A percentile compares a stretch with the other conserved stretches of the same genome.
These are phyloP conservation scores for Neurospora sp. DNA, from an alignment of 495 filamentous ascomycete species.

Conservation along the genomic window DNA sequence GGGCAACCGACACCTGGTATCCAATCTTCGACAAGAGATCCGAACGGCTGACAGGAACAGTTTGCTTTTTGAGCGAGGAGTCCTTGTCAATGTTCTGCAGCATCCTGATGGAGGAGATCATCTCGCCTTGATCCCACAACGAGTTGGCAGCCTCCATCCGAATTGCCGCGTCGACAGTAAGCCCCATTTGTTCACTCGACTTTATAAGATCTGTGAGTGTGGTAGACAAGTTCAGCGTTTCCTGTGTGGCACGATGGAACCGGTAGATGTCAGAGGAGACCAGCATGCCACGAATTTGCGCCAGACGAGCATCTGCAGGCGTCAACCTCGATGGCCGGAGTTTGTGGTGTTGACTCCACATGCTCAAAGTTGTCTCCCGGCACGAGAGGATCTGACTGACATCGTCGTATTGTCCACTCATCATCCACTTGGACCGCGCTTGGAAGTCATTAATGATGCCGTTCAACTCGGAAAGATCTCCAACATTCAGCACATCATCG, in stretches of 20 bases:
- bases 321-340: conserved; percentile 51
- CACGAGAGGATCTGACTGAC: conserved; percentile 71
- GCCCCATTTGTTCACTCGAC: conserved; percentile 52
- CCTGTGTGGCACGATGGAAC: conserved; percentile 69
- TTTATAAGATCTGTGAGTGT: conserved; percentile 64
- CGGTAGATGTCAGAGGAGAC: conserved; percentile 63
- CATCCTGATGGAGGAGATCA: conserved; percentile 81
- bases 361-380: conserved; percentile 71
- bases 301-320: conserved; percentile 50
- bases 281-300: conserved; percentile 65
- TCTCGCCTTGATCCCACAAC: conserved; percentile 90
- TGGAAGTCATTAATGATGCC: conserved; percentile 52
- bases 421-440: conserved; percentile 63
- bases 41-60: conserved; percentile 61
- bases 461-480: conserved; percentile 48
- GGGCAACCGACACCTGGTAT: conserved; percentile 79
- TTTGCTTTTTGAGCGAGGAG: conserved; percentile 55
- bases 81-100: conserved; percentile 60
- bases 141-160: conserved; percentile 76
- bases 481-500: conserved; percentile 59
- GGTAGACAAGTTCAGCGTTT: conserved; percentile 73
- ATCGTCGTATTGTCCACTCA: conserved; percentile 65
- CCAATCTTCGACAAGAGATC: conserved; percentile 80
- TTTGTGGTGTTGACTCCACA: conserved; percentile 55
- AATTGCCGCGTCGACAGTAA: conserved; percentile 65